Evolutionary conservation across 2,329 filamentous ascomycete genomes (phyloP).

Genomic region (Fusarium palustre): DNA sequence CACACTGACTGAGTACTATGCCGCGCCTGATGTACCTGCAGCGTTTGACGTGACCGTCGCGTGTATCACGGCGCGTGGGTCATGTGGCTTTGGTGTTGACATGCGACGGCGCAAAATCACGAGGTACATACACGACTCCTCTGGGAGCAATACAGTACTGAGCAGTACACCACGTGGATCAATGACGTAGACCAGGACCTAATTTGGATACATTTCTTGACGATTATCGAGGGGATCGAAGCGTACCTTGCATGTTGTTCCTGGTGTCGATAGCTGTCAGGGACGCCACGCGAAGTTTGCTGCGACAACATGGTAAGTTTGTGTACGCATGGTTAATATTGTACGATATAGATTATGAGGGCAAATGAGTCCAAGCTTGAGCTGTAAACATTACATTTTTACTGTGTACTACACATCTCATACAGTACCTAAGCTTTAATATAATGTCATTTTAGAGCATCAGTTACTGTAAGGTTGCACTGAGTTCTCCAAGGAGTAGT

Average conservation of each 20-base stretch:
- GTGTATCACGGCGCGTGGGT: constrained; percentile 45
- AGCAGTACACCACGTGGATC: constrained; percentile 37
- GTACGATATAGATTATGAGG: background rate
- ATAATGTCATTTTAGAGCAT: background rate
- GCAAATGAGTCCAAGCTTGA: background rate
- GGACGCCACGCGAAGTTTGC: constrained; percentile 32
- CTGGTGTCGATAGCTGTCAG: constrained; percentile 29
- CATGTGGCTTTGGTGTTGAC: constrained; percentile 45
- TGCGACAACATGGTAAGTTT: constrained; percentile 14
- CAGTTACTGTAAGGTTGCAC: background rate
- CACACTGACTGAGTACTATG: constrained; percentile 37
- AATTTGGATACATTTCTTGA: constrained; percentile 23
- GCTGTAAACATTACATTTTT: too few species aligned
- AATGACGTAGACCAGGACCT: constrained; percentile 29
- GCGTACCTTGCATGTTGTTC: constrained; percentile 41
- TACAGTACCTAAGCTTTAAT: background rate
- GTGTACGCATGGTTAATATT: background rate
- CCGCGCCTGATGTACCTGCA: constrained; percentile 45
- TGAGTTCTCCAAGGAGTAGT: background rate
- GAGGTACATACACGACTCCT: constrained; percentile 16
- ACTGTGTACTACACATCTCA: background rate
- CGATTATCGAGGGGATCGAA: constrained; percentile 18
- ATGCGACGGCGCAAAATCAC: constrained; percentile 42
- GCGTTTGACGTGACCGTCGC: constrained; percentile 39
- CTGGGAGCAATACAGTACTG: constrained; percentile 5